Conservation (phyloP, 306 rosid species). For the barrel medic (Medicago truncatula) region MtrunA17r5.0-ANR NC_053046.1:35392001-35392500, state of each 20-base stretch:
- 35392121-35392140: background rate
- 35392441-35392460: too few relatives aligned
- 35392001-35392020: constrained; percentile 11
- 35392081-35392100: background rate
- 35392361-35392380: too few relatives aligned
- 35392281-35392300: too few relatives aligned
- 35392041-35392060: background rate
- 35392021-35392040: background rate
- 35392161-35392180: background rate
- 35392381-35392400: too few relatives aligned
- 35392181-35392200: constrained; percentile 19
- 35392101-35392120: background rate
- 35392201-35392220: constrained; percentile 1
- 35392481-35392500: too few relatives aligned
- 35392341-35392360: too few relatives aligned
- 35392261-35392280: background rate
- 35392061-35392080: background rate
- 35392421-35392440: too few relatives aligned
- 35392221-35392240: background rate
- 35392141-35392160: constrained; percentile 19
- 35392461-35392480: too few relatives aligned
- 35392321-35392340: too few relatives aligned
- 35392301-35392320: too few relatives aligned
- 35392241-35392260: background rate
- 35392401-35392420: too few relatives aligned